phyloP scores from a whole-genome alignment of 768 basidiomycete genomes.

The Coprinellus micaceus region DNA sequence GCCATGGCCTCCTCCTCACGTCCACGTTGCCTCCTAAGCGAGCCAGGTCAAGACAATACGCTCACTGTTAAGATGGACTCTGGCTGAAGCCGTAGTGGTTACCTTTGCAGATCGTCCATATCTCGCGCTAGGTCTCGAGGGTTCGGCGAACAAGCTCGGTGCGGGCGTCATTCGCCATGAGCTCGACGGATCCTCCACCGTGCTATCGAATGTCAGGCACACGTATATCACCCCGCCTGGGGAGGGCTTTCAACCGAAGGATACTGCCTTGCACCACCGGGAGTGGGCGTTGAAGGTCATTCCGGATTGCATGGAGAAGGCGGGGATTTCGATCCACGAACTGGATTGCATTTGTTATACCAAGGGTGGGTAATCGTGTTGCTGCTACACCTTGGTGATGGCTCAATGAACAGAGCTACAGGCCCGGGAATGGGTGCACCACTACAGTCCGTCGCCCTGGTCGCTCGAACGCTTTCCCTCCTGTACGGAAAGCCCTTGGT shows the following conservation, averaged over 20 bases:
- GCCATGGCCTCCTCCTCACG: conserved; percentile 21
- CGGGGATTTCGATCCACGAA: conserved; percentile 67
- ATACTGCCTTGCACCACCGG: conserved; percentile 94
- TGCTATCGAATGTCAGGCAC: conserved; percentile 91
- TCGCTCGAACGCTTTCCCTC: conserved; percentile 86
- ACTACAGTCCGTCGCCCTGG: conserved; percentile 88
- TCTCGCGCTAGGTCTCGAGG: conserved; percentile 94
- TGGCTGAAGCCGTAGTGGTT: not conserved
- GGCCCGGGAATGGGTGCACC: conserved; percentile 99
- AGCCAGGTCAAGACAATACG: conserved; percentile 29
- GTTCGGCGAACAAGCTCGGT: conserved; percentile 96
- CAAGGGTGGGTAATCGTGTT: conserved; percentile 59
- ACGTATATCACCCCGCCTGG: conserved; percentile 99
- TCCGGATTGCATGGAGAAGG: conserved; percentile 66
- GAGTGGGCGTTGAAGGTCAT: conserved; percentile 88
- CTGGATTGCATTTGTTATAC: conserved; percentile 96
- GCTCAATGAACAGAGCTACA: conserved; percentile 28
- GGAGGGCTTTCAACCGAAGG: conserved; percentile 93
- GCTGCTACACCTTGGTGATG: not conserved
- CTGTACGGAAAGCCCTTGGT: conserved; percentile 88
- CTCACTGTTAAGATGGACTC: not conserved
- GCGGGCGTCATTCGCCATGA: conserved; percentile 87
- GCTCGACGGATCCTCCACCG: conserved; percentile 64
- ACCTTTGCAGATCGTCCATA: conserved; percentile 53
- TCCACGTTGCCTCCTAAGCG: conserved; percentile 29